Percentiles rank a stretch among this genome's conserved stretches.
phyloP scores from a whole-genome alignment of 2,329 filamentous ascomycete species.

The Blastomyces gilchristii region DNA sequence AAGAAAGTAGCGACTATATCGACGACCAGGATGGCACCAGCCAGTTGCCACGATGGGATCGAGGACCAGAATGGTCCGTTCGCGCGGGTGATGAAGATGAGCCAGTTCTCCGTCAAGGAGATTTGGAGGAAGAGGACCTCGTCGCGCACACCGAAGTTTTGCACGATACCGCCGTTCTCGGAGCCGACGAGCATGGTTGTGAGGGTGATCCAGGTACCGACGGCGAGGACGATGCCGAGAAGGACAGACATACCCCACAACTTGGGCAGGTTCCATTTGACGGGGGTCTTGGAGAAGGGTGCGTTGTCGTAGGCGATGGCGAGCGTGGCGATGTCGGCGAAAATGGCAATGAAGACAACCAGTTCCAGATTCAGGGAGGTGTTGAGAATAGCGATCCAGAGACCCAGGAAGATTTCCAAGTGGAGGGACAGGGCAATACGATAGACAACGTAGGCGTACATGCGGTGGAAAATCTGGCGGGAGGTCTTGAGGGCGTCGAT shows the following conservation, averaged over 20 bases:
- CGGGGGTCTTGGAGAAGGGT: conserved; percentile 71
- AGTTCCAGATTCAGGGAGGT: conserved; percentile 72
- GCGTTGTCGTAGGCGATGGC: conserved; percentile 92
- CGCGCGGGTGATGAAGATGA: conserved; percentile 91
- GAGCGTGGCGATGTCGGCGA: conserved; percentile 83
- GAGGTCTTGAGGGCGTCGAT: conserved; percentile 89
- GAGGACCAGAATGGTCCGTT: conserved; percentile 89
- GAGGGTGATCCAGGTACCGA: conserved; percentile 80
- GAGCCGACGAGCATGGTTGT: conserved; percentile 67
- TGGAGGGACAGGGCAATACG: conserved; percentile 87
- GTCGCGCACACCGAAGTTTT: conserved; percentile 77
- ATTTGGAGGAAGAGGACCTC: conserved; percentile 82
- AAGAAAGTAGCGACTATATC: conserved; percentile 79
- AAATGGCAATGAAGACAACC: conserved; percentile 90
- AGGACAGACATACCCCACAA: conserved; percentile 87
- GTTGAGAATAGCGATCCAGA: conserved; percentile 87
- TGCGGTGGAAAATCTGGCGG: conserved; percentile 90
- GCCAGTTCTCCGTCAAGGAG: conserved; percentile 86
- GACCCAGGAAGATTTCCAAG: conserved; percentile 80
- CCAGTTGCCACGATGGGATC: conserved; percentile 74
- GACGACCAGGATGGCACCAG: conserved; percentile 66
- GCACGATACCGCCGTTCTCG: conserved; percentile 69
- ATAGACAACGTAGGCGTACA: conserved; percentile 94
- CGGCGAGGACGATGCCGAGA: conserved; percentile 67
- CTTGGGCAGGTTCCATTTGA: conserved; percentile 93